phyloP scores from a whole-genome alignment of 148 eudicot species.

The Silene latifolia region DNA sequence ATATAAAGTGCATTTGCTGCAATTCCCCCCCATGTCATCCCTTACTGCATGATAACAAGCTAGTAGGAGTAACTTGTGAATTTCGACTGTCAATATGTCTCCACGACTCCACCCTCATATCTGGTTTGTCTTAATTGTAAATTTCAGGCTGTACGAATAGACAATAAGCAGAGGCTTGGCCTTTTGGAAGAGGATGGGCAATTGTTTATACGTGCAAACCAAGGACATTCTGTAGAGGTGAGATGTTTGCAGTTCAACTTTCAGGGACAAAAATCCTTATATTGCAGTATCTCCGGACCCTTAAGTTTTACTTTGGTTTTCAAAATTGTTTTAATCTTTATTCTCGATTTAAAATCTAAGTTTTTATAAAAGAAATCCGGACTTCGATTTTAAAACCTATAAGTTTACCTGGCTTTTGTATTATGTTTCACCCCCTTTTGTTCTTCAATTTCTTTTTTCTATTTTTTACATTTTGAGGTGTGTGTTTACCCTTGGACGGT shows the following conservation, averaged over 20 bases:
- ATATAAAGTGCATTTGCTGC: too few species aligned
- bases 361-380: too few species aligned
- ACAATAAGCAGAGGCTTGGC: constrained; percentile 91
- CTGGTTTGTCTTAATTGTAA: background rate
- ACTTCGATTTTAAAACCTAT: too few species aligned
- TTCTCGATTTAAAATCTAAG: too few species aligned
- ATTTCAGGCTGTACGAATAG: constrained; percentile 72
- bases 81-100: background rate
- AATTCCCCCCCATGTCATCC: background rate
- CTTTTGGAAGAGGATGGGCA: constrained; percentile 88
- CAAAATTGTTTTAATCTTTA: too few species aligned
- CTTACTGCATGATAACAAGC: background rate
- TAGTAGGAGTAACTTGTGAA: background rate
- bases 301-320: too few species aligned
- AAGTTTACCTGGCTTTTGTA: too few species aligned
- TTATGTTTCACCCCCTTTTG: too few species aligned
- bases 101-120: background rate
- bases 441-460: too few species aligned
- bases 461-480: too few species aligned
- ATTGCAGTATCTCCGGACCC: too few species aligned
- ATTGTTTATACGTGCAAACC: constrained; percentile 90
- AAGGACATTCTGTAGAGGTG: constrained; percentile 82
- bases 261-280: background rate
- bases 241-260: background rate
- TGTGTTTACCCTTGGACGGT: too few species aligned